Evolutionary conservation across 345 rosid genomes (phyloP).

Genomic region (Hirschfeldia incana): DNA sequence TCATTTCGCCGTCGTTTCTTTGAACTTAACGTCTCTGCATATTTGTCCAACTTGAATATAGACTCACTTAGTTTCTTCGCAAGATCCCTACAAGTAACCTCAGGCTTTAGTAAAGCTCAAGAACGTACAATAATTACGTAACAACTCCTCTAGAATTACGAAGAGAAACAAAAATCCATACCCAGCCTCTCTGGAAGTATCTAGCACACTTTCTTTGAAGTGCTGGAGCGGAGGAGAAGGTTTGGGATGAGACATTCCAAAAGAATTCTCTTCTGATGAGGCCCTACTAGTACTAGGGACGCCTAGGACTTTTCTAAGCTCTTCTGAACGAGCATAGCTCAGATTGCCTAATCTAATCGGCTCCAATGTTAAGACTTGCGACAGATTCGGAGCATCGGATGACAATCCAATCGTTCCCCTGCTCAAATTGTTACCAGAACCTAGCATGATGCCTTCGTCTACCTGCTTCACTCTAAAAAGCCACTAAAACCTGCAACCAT

Average conservation of each 20-base stretch:
- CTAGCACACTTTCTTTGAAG: conserved; percentile 85
- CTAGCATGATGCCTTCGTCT: conserved; percentile 47
- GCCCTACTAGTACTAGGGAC: conserved; percentile 49
- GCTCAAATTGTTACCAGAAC: conserved; percentile 57
- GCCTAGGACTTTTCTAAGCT: conserved; percentile 75
- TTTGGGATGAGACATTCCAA: conserved; percentile 59
- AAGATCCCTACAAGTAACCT: conserved; percentile 63
- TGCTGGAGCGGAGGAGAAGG: conserved; percentile 73
- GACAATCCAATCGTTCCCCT: conserved; percentile 52
- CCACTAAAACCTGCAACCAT: conserved; percentile 26
- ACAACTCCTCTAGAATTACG: neutral
- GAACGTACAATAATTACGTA: neutral
- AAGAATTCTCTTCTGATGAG: conserved; percentile 64
- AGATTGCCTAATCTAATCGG: conserved; percentile 74
- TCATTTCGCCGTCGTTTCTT: conserved; percentile 82
- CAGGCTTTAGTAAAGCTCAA: conserved; percentile 24
- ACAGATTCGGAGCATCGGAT: conserved; percentile 63
- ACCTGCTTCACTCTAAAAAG: conserved; percentile 24
- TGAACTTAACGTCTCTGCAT: conserved; percentile 59
- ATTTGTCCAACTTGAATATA: conserved; percentile 69
- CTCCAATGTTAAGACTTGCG: conserved; percentile 71
- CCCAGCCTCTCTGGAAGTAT: conserved; percentile 78
- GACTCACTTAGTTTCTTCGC: conserved; percentile 64
- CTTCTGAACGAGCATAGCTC: conserved; percentile 69
- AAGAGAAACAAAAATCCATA: conserved; percentile 34